Evolutionary conservation across 768 basidiomycete genomes (phyloP).

Genomic region (Exidia glandulosa): DNA sequence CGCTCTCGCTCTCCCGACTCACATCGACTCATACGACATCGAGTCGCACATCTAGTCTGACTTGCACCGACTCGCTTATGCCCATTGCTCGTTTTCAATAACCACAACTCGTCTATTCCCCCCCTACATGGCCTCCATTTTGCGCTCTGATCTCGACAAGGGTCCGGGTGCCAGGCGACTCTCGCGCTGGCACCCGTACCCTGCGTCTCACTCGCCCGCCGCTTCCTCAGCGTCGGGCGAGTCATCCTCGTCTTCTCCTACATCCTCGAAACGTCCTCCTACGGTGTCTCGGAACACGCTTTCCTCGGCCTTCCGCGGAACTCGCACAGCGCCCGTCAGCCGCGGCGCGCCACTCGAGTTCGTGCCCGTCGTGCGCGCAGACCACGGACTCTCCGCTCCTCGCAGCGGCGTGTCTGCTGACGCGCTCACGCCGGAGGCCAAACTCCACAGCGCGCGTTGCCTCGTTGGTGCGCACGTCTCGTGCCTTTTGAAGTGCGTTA

Average conservation of each 20-base stretch:
- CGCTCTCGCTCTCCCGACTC: background rate
- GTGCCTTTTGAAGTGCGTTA: background rate
- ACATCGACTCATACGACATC: background rate
- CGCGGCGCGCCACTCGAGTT: background rate
- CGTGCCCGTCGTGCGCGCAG: background rate
- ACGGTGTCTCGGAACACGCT: background rate
- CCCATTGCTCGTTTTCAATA: background rate
- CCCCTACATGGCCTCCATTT: background rate
- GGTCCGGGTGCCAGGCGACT: background rate
- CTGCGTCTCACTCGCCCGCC: background rate
- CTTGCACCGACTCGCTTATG: background rate
- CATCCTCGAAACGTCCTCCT: background rate
- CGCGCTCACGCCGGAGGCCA: background rate
- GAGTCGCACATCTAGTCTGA: too few species aligned
- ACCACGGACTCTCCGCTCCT: background rate
- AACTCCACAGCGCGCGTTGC: background rate
- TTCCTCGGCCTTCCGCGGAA: background rate
- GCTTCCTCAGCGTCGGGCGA: background rate
- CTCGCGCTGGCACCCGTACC: background rate
- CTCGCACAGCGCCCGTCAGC: background rate
- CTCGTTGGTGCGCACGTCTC: background rate
- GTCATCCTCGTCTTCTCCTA: background rate
- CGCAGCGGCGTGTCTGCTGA: background rate
- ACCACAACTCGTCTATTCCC: background rate
- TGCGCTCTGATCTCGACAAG: background rate